phyloP scores from a whole-genome alignment of 1,139 yeast genomes.

The Debaryomyces coudertii region DNA sequence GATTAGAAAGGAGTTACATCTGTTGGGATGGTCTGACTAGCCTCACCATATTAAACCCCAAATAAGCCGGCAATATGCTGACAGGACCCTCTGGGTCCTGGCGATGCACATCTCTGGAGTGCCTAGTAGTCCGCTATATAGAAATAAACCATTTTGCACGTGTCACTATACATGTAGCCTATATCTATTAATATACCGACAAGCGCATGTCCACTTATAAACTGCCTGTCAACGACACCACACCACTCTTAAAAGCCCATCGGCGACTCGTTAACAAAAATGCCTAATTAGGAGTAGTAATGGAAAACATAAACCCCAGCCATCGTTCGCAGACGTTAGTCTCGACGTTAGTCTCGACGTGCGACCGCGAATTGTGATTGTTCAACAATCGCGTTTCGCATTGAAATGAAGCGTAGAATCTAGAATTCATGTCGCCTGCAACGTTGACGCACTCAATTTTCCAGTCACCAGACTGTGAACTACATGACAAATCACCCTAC shows the following conservation, averaged over 20 bases:
- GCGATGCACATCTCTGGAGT: not conserved
- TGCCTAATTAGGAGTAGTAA: constrained; percentile 8
- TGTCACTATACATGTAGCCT: not conserved
- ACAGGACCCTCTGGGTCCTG: not conserved
- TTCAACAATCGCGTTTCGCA: constrained; percentile 4
- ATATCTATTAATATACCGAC: not conserved
- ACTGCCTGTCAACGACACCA: too few species aligned
- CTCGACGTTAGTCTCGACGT: too few species aligned
- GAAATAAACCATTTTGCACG: constrained; percentile 3
- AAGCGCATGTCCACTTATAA: not conserved
- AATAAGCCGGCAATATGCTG: not conserved
- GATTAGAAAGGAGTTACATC: constrained; percentile 69
- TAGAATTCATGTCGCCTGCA: constrained; percentile 1
- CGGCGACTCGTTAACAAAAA: not conserved
- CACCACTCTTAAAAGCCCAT: not conserved
- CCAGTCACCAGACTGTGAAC: too few species aligned
- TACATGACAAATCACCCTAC: too few species aligned
- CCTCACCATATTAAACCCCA: not conserved
- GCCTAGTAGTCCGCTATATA: constrained; percentile 1
- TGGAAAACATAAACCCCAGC: not conserved
- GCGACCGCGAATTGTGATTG: not conserved
- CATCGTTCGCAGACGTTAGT: not conserved
- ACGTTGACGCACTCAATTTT: not conserved
- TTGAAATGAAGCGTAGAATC: constrained; percentile 3
- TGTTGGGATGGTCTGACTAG: constrained; percentile 69